These are phyloP conservation scores for Lachancea sp. DNA, from an alignment of 805 yeast species.

Conservation along the genomic window DNA sequence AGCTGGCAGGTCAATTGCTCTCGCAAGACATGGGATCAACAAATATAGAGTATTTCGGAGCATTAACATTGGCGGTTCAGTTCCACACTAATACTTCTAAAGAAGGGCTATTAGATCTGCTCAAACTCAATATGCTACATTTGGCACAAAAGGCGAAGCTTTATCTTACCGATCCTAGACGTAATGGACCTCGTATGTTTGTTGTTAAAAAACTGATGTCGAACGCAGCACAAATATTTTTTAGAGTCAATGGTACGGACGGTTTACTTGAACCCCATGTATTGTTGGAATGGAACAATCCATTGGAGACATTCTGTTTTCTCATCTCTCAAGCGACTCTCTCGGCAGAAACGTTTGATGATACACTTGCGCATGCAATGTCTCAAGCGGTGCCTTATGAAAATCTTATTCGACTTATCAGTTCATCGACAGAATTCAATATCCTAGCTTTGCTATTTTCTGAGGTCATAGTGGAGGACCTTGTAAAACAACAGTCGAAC, in stretches of 20 bases:
- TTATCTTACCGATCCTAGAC: constrained; percentile 16
- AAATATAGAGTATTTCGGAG: constrained; percentile 33
- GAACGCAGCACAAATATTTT: constrained; percentile 29
- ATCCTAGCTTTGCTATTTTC: constrained; percentile 25
- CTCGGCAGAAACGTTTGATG: neutral
- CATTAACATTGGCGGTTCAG: constrained; percentile 32
- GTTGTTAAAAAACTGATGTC: constrained; percentile 33
- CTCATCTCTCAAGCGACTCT: neutral
- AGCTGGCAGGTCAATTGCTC: constrained; percentile 26
- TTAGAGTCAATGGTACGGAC: constrained; percentile 4
- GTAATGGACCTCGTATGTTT: constrained; percentile 13
- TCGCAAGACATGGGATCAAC: constrained; percentile 16
- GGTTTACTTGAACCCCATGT: neutral
- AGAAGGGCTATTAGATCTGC: constrained; percentile 20
- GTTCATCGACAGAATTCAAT: constrained; percentile 19
- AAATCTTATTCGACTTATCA: constrained; percentile 21
- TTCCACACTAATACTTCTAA: constrained; percentile 18
- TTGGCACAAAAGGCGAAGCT: constrained; percentile 15
- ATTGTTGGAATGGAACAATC: constrained; percentile 27
- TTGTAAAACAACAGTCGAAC: constrained; percentile 27
- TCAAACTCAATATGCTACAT: constrained; percentile 25
- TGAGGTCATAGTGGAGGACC: constrained; percentile 32
- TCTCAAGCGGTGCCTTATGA: constrained; percentile 20
- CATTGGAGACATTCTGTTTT: constrained; percentile 26
- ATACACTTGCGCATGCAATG: constrained; percentile 4